These are phyloP conservation scores for Coffea canephora DNA, from an alignment of 257 asterid species.

Conservation along the genomic window DNA sequence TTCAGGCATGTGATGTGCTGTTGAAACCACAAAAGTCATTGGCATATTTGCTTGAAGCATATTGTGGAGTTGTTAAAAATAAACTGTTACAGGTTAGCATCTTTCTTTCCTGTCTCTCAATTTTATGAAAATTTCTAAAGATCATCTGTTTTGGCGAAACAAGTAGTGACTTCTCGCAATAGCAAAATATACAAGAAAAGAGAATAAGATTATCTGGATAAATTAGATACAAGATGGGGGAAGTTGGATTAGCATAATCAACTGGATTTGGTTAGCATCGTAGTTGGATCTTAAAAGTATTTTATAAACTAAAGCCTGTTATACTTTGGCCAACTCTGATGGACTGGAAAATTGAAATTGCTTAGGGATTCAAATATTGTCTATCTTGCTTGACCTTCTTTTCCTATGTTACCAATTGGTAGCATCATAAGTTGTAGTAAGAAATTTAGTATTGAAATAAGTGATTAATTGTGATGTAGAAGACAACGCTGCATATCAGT, in stretches of 20 bases:
- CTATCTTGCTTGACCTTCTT: too few species aligned
- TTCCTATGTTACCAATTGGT: background rate
- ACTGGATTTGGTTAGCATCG: background rate
- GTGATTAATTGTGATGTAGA: too few species aligned
- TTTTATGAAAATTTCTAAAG: background rate
- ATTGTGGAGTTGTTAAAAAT: constrained; percentile 67
- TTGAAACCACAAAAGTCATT: constrained; percentile 90
- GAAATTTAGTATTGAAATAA: background rate
- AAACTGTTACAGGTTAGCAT: constrained; percentile 71
- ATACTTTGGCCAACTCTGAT: too few species aligned
- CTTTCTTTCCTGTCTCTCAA: background rate
- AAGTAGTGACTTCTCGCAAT: background rate
- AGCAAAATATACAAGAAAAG: background rate
- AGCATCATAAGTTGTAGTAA: background rate
- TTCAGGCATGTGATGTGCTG: constrained; percentile 85
- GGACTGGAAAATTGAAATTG: background rate
- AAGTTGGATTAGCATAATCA: background rate
- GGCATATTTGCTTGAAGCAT: constrained; percentile 84
- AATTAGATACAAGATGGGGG: background rate
- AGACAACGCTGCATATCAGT: background rate
- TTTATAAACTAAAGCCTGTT: background rate
- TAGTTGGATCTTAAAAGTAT: background rate
- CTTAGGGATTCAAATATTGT: too few species aligned
- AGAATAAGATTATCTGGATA: background rate
- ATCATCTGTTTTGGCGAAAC: background rate